These are phyloP conservation scores for Massarina eburnea DNA, from an alignment of 2,329 filamentous ascomycete species.

Conservation along the genomic window DNA sequence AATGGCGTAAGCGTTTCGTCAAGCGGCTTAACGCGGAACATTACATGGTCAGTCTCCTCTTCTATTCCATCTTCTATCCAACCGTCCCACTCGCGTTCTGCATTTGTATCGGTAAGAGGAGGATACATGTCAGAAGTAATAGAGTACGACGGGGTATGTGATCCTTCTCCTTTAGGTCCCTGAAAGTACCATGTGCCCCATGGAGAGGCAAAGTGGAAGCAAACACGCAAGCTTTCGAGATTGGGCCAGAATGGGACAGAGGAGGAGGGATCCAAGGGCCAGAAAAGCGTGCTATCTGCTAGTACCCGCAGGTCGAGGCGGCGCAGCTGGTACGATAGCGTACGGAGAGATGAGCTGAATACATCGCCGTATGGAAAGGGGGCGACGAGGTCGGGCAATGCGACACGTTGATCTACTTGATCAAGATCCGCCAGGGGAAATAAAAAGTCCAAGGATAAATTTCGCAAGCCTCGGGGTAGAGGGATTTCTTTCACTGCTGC, in stretches of 20 bases:
- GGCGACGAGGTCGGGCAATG: constrained; percentile 11
- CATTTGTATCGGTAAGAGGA: no score
- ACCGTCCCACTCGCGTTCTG: no score
- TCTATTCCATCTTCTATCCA: no score
- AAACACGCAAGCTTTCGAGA: constrained; percentile 14
- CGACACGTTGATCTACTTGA: constrained; percentile 7
- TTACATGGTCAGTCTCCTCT: no score
- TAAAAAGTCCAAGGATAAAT: constrained; percentile 5
- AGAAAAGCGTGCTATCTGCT: constrained; percentile 19
- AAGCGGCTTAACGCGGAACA: not conserved
- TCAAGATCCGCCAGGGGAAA: not conserved
- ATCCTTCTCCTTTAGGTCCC: constrained; percentile 14
- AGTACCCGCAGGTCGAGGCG: constrained; percentile 9
- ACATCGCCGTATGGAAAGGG: constrained; percentile 13
- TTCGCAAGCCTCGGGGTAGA: not conserved
- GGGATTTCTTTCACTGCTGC: constrained; percentile 8
- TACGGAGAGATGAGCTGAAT: constrained; percentile 19
- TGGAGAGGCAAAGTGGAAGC: constrained; percentile 14
- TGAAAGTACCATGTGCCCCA: constrained; percentile 20
- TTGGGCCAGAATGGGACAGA: constrained; percentile 16
- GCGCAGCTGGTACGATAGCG: constrained; percentile 15
- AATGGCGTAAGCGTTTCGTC: constrained; percentile 1
- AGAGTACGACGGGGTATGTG: constrained; percentile 1
- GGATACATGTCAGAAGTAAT: not conserved
- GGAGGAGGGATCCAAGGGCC: constrained; percentile 5